Conservation (phyloP, 768 basidiomycete species). For the Trametopsis cervina region DNA sequence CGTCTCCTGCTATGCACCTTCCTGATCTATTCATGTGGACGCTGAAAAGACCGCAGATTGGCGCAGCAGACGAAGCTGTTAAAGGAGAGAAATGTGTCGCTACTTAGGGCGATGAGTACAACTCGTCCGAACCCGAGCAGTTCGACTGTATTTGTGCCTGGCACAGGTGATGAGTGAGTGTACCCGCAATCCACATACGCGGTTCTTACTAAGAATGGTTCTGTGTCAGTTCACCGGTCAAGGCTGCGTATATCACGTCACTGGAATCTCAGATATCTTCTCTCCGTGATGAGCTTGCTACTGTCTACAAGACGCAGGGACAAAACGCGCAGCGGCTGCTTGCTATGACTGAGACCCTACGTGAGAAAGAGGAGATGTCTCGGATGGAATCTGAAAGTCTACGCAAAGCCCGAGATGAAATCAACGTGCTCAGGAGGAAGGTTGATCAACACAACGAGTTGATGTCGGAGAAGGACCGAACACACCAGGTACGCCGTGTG, state of each 20-base stretch:
- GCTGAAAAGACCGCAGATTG: constrained; percentile 72
- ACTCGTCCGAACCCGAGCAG: constrained; percentile 57
- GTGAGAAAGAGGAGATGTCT: constrained; percentile 86
- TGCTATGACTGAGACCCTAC: constrained; percentile 90
- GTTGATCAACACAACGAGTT: constrained; percentile 81
- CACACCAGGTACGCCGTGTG: constrained; percentile 62
- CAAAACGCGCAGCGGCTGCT: constrained; percentile 92
- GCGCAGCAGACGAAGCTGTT: constrained; percentile 89
- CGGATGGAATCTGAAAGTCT: constrained; percentile 77
- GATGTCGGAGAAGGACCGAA: constrained; percentile 83
- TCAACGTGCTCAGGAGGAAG: constrained; percentile 60
- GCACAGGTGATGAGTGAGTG: constrained; percentile 66
- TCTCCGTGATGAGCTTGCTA: constrained; percentile 86
- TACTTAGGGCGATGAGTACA: constrained; percentile 77
- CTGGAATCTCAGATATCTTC: constrained; percentile 92
- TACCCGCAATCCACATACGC: constrained; percentile 1
- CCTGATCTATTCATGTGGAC: constrained; percentile 17
- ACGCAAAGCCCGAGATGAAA: constrained; percentile 71
- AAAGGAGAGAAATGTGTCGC: constrained; percentile 86
- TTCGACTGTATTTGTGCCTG: constrained; percentile 55
- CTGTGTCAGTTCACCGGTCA: constrained; percentile 64
- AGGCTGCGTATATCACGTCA: constrained; percentile 82
- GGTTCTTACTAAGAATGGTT: constrained; percentile 1
- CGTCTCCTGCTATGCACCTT: constrained; percentile 6
- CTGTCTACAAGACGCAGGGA: constrained; percentile 92